Percentiles rank a stretch among this genome's conserved stretches.
Evolutionary conservation across 1,284 basidiomycete genomes (phyloP).

Genomic region (Rhodotorula sp.): DNA sequence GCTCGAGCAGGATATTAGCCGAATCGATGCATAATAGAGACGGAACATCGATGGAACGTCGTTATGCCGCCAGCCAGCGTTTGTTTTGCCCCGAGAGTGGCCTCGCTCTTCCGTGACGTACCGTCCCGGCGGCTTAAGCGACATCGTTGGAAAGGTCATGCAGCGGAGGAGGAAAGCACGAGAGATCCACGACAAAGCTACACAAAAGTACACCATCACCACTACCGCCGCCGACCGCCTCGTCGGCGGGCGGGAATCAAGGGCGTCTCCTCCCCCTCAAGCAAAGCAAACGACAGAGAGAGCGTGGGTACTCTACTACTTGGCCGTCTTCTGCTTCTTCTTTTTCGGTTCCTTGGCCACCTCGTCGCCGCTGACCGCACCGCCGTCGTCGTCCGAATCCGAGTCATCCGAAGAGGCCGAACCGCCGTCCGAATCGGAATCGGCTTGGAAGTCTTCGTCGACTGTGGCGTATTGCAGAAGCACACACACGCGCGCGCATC

Average conservation of each 20-base stretch:
- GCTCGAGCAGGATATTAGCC: too few species aligned
- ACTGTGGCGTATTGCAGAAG: slow-evolving; percentile 46
- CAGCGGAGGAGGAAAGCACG: too few species aligned
- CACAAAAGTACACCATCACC: too few species aligned
- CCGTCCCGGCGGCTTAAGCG: too few species aligned
- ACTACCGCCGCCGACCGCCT: too few species aligned
- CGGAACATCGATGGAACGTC: too few species aligned
- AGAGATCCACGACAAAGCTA: too few species aligned
- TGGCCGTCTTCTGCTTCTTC: slow-evolving; percentile 48
- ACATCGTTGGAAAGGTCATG: too few species aligned
- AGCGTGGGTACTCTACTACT: background rate
- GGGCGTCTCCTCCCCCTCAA: background rate
- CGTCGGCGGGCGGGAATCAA: background rate
- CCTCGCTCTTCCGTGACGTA: too few species aligned
- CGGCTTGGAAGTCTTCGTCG: slow-evolving; percentile 84
- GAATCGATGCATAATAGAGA: too few species aligned
- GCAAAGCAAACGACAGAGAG: background rate
- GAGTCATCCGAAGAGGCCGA: slow-evolving; percentile 71
- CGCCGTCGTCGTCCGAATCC: slow-evolving; percentile 51
- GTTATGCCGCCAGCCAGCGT: too few species aligned
- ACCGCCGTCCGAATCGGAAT: slow-evolving; percentile 68
- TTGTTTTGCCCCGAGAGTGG: too few species aligned
- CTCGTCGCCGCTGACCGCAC: slow-evolving; percentile 57
- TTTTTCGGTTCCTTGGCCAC: slow-evolving; percentile 63
- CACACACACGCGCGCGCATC: slow-evolving; percentile 10